Percentiles rank a stretch among this genome's conserved stretches.
Conservation (phyloP, 164 flowering plant species). For the Protea cynaroides region DNA sequence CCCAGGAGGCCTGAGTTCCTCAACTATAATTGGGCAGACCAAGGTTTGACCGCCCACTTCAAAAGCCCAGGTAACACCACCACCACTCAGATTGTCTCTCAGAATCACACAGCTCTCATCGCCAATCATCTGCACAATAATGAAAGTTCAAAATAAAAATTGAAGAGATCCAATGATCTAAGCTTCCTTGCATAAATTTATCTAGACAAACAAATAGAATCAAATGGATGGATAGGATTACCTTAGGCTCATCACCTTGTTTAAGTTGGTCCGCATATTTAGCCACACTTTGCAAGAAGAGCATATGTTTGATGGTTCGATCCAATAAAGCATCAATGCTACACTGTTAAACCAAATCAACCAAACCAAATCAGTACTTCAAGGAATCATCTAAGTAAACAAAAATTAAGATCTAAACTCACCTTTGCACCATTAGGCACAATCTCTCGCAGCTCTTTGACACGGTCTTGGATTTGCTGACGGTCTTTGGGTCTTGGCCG, state of each 20-base stretch:
- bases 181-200: background rate
- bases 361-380: slow-evolving; percentile 2
- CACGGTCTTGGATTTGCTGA: slow-evolving; percentile 76
- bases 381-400: background rate
- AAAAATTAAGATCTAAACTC: background rate
- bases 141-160: slow-evolving; percentile 1
- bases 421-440: slow-evolving; percentile 85
- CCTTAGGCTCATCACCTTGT: slow-evolving; percentile 58
- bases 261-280: slow-evolving; percentile 63
- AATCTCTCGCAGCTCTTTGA: slow-evolving; percentile 68
- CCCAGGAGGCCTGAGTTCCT: slow-evolving; percentile 70
- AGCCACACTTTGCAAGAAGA: slow-evolving; percentile 69
- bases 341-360: slow-evolving; percentile 43
- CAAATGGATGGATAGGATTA: slow-evolving; percentile 10
- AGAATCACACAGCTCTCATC: slow-evolving; percentile 31
- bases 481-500: slow-evolving; percentile 92
- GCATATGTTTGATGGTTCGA: slow-evolving; percentile 73
- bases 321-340: slow-evolving; percentile 81
- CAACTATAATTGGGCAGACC: slow-evolving; percentile 74
- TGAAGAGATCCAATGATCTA: slow-evolving; percentile 3
- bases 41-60: slow-evolving; percentile 60
- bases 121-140: slow-evolving; percentile 36
- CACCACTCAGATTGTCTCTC: slow-evolving; percentile 25
- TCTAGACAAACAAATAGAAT: background rate
- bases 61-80: slow-evolving; percentile 69